Evolutionary conservation across 805 yeast genomes (phyloP), one percentile per base, ranked within the genome.

Genomic region (Candida gorgasii): DNA sequence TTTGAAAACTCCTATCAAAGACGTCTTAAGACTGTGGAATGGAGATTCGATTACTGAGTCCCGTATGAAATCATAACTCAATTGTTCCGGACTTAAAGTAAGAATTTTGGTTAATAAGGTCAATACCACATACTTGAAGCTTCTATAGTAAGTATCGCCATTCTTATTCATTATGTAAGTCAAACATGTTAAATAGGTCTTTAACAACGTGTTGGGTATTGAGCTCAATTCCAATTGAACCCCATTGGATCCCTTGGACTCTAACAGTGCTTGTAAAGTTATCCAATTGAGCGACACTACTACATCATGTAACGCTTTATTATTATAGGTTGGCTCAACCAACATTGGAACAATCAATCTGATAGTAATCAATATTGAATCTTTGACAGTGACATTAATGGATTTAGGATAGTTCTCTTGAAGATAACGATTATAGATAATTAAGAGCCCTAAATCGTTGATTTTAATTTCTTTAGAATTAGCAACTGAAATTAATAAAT

Each of bases 11-110:
- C 83, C 79, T 13, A 88, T 74, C 27, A 80, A 63, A 3, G 80
- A 80, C 17, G 83, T 71, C 51, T 80, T 80, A 16, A 79, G 76
- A 29, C 76, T 75, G 29, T 73, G 79, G 54, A 73, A 79, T 1
- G 93, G 90, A 54, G 92, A 85, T 39, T 76, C 69, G 20, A 69
- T 65, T 39, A 92, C 67, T 0, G 89, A 73, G 54, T 87, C 89
- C 17, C 71, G 55, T 12, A 88, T 65, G 55, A 85, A 86, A 2
- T 67, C 65, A 61, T 79, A 87, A 0, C 85, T 63, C 9, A 72
- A 61, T 1, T 67, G 66, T 45, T 86, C 87, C 0, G 82, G 77
- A 23, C 81, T 61, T 15, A 75, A 57, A 7, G 84, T 75, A 50
- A 92, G 63, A 1, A 87, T 54, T 50, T 81, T 80, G 1, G 86